Conservation (phyloP, 306 rosid genomes). For the Cucumis cinereus region DNA sequence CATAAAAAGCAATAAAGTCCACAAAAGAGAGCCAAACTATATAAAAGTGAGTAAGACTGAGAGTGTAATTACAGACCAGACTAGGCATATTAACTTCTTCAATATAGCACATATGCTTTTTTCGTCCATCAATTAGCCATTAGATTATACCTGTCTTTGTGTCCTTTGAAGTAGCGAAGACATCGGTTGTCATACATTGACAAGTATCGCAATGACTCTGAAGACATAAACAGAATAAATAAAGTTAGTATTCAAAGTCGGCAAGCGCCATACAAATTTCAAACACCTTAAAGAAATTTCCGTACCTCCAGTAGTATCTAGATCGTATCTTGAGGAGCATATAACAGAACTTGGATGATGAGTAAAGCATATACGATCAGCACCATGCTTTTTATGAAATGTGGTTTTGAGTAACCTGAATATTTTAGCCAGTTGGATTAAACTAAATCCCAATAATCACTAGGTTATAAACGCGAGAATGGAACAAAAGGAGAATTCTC, state of each 20-base stretch:
- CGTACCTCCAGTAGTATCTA: constrained; percentile 79
- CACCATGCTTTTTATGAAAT: constrained; percentile 83
- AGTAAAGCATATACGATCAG: constrained; percentile 82
- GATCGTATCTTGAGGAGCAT: constrained; percentile 80
- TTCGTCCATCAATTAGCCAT: neutral
- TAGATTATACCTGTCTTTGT: constrained; percentile 64
- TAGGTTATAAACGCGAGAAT: neutral
- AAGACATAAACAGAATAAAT: constrained; percentile 14
- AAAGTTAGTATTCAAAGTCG: constrained; percentile 1
- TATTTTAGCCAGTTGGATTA: constrained; percentile 3
- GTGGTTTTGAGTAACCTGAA: constrained; percentile 86
- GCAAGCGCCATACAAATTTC: constrained; percentile 6
- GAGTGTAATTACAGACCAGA: neutral
- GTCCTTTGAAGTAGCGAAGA: constrained; percentile 93
- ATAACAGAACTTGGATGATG: constrained; percentile 91
- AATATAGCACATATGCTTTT: neutral
- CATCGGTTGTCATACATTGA: constrained; percentile 89
- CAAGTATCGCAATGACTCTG: constrained; percentile 81
- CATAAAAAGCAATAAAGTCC: too few relatives aligned
- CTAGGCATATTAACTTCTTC: neutral
- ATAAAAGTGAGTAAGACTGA: neutral
- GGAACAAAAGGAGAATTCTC: neutral
- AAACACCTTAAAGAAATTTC: constrained; percentile 15
- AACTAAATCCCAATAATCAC: neutral
- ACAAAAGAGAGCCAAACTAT: too few relatives aligned